Conservation (phyloP, 257 asterid genomes). For the Ligustrum vulgare region DNA sequence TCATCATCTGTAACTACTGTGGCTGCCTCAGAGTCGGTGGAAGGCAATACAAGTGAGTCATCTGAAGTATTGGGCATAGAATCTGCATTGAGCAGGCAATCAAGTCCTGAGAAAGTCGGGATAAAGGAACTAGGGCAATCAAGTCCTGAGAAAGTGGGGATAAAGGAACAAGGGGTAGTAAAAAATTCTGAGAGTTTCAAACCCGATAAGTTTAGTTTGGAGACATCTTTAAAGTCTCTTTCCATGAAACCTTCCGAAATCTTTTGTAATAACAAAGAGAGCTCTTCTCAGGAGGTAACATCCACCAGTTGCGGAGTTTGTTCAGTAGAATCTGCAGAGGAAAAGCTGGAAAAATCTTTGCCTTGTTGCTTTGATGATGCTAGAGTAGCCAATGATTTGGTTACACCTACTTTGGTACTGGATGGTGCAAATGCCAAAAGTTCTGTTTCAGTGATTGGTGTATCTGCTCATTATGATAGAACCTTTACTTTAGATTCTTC, state of each 20-base stretch:
- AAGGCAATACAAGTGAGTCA: conserved; percentile 11
- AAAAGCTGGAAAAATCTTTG: conserved; percentile 22
- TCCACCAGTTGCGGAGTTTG: background rate
- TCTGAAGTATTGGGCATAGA: conserved; percentile 19
- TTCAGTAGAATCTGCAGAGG: conserved; percentile 13
- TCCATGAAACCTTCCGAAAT: conserved; percentile 14
- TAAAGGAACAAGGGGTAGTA: conserved; percentile 21
- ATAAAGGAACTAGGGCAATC: conserved; percentile 21
- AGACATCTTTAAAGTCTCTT: conserved; percentile 18
- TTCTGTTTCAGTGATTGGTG: conserved; percentile 12
- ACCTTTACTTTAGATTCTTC: conserved; percentile 6
- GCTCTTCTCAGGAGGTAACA: conserved; percentile 18
- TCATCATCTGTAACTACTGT: background rate
- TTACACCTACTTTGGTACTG: conserved; percentile 17
- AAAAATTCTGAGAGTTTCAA: conserved; percentile 11
- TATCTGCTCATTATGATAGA: conserved; percentile 21
- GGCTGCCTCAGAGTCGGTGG: background rate
- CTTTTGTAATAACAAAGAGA: conserved; percentile 2
- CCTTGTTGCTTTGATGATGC: conserved; percentile 23
- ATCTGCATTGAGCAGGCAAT: conserved; percentile 16
- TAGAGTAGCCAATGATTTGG: conserved; percentile 15
- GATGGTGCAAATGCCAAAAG: conserved; percentile 7
- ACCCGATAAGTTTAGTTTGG: conserved; percentile 8
- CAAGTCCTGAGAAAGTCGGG: conserved; percentile 13
- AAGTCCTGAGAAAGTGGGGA: conserved; percentile 10